These are phyloP conservation scores for Mortierella sp. DNA, from an alignment of 371 early-diverging fungal genomes.

Conservation along the genomic window DNA sequence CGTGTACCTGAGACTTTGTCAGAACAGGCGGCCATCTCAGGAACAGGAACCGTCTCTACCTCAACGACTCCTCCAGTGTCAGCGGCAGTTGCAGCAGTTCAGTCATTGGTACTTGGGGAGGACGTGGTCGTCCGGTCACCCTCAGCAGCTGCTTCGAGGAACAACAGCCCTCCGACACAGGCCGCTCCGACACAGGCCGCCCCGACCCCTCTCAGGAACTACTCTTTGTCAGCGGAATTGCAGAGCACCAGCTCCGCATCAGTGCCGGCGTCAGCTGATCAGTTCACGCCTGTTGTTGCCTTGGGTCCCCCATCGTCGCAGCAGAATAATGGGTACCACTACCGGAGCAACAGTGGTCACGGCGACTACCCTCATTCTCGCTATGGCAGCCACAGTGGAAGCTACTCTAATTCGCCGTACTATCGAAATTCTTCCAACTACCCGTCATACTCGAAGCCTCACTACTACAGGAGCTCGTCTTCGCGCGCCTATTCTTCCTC, in stretches of 20 bases:
- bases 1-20: background rate
- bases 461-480: conserved; percentile 39
- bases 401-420: conserved; percentile 35
- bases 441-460: conserved; percentile 35
- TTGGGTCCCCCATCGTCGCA: conserved; percentile 8
- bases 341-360: conserved; percentile 24
- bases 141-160: background rate
- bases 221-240: conserved; percentile 11
- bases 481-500: conserved; percentile 27
- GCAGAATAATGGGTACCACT: conserved; percentile 18
- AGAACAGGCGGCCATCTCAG: background rate
- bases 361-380: conserved; percentile 40
- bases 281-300: conserved; percentile 1
- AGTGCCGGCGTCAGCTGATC: conserved; percentile 10
- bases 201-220: conserved; percentile 24
- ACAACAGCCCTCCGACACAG: conserved; percentile 13
- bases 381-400: conserved; percentile 30
- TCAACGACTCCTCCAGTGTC: background rate
- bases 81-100: background rate
- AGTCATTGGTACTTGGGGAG: conserved; percentile 11
- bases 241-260: background rate
- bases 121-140: conserved; percentile 14
- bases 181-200: background rate
- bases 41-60: conserved; percentile 12
- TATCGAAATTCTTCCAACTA: conserved; percentile 41